Conservation (phyloP, 2,329 filamentous ascomycete species). For the Lanzia echinophila region DNA sequence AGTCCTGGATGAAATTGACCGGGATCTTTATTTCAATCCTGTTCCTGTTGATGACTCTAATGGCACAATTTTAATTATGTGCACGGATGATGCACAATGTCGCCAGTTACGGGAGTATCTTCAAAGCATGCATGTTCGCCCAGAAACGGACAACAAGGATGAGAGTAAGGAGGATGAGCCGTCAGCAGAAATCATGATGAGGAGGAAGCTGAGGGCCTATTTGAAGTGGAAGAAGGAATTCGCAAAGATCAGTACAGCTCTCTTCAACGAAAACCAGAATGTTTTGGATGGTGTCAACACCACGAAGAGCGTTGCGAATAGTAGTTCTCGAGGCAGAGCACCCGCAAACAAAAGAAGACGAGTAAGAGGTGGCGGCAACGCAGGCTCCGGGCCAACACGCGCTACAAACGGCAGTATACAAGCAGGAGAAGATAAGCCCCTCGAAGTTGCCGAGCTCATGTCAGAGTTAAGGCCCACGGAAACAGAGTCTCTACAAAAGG, state of each 20-base stretch:
- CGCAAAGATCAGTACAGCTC: conserved; percentile 69
- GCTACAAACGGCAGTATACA: conserved; percentile 68
- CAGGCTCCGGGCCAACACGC: conserved; percentile 52
- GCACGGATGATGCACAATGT: conserved; percentile 77
- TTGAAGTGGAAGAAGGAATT: conserved; percentile 88
- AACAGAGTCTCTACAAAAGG: conserved; percentile 66
- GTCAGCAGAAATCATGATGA: conserved; percentile 84
- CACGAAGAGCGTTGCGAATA: conserved; percentile 36
- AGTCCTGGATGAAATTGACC: conserved; percentile 86
- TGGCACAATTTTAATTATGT: conserved; percentile 94
- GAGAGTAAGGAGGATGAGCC: conserved; percentile 50
- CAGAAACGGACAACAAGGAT: conserved; percentile 34
- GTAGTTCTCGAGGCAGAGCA: conserved; percentile 48
- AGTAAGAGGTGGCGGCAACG: conserved; percentile 68
- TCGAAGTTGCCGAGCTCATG: conserved; percentile 75
- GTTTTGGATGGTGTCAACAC: conserved; percentile 62
- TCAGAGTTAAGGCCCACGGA: conserved; percentile 78
- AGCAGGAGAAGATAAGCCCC: conserved; percentile 74
- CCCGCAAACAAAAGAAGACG: conserved; percentile 82
- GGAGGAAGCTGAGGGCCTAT: conserved; percentile 78
- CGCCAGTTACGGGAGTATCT: conserved; percentile 86
- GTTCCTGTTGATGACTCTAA: conserved; percentile 73
- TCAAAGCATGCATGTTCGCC: conserved; percentile 77
- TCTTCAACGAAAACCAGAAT: conserved; percentile 76
- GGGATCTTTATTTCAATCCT: conserved; percentile 80